Evolutionary conservation across 176 grass and related monocot genomes (phyloP), one percentile per base, ranked within the genome.

Genomic region (Musa beccarii): DNA sequence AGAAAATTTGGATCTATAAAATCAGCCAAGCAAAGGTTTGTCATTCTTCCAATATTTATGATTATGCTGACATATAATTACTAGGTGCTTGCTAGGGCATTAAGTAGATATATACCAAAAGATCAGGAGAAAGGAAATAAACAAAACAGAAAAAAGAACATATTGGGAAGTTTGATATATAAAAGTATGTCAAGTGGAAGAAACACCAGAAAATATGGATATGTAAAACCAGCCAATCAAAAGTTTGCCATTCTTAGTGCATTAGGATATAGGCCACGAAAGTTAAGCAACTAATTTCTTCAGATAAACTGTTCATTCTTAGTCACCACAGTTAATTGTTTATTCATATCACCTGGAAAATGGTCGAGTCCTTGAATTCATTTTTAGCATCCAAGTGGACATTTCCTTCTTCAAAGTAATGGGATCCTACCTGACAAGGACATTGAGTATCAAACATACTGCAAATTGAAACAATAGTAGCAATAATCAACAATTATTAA

Each of bases 331-430:
- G 5, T 66, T 26, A 15, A 66, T 20, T 13, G 22, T 10, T n/a
- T 8, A 56, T 65, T 75, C 56, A 49, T 66, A 51, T 78, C 75
- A 94, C 95, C 95, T 99, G 95, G 66, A 92, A 69, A 54, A 89
- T 71, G 25, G 88, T 91, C 73, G 90, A 94, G 51, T 94, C 95
- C 24, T 82, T 99, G 83, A 89, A 73, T 69, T 92, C 88, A 57
- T 87, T 80, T n/a, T 94, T 93, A 67, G 95, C 78, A 86, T 89
- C 86, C 66, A 99, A 85, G 81, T 99, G 95, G 51, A 99, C 95
- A 87, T 99, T 99, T 83, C 95, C 95, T 89, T 99, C 95, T 80
- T 99, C 95, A 75, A 94, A 99, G 89, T 99, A 99, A 91, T 99
- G 95, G 68, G 90, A 90, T 83, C 65, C 90, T 76, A 94, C 84